Conservation (phyloP, 257 asterid genomes). For the Eustoma russellianum region DNA sequence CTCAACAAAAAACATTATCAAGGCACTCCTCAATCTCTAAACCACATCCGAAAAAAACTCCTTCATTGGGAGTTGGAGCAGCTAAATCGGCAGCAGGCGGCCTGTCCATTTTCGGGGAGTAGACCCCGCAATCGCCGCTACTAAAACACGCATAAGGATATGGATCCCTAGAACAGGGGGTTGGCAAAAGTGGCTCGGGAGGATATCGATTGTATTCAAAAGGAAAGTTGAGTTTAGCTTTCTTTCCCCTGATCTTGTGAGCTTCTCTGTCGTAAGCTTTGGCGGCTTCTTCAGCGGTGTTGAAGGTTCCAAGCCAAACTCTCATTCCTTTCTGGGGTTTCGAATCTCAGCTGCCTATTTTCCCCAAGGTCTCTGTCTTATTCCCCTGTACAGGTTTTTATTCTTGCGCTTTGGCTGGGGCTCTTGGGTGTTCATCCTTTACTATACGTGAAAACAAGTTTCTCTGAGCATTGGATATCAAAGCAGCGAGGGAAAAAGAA, state of each 20-base stretch:
- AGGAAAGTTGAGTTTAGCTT: slow-evolving; percentile 85
- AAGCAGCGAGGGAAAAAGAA: not conserved
- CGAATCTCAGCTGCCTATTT: slow-evolving; percentile 98
- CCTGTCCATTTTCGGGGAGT: no score
- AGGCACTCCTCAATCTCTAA: no score
- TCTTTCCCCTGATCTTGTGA: slow-evolving; percentile 68
- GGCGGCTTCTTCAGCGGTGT: slow-evolving; percentile 89
- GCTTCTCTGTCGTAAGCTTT: slow-evolving; percentile 83
- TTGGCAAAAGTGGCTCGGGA: slow-evolving; percentile 3
- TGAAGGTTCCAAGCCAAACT: slow-evolving; percentile 87
- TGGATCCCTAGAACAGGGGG: not conserved
- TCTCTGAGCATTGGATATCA: not conserved
- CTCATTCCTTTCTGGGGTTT: slow-evolving; percentile 86
- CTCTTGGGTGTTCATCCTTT: slow-evolving; percentile 16
- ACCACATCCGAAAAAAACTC: no score
- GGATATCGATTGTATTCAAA: not conserved
- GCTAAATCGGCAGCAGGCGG: no score
- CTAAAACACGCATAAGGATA: not conserved
- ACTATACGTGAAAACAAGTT: slow-evolving; percentile 20
- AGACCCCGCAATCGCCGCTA: no score
- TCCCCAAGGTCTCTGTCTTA: slow-evolving; percentile 91
- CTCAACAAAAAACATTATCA: no score
- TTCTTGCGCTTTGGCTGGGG: slow-evolving; percentile 37
- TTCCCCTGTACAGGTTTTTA: slow-evolving; percentile 71
- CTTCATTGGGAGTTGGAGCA: no score